Evolutionary conservation across 192 early-diverging fungal genomes (phyloP).

Genomic region (Phlyctochytrium arcticum): DNA sequence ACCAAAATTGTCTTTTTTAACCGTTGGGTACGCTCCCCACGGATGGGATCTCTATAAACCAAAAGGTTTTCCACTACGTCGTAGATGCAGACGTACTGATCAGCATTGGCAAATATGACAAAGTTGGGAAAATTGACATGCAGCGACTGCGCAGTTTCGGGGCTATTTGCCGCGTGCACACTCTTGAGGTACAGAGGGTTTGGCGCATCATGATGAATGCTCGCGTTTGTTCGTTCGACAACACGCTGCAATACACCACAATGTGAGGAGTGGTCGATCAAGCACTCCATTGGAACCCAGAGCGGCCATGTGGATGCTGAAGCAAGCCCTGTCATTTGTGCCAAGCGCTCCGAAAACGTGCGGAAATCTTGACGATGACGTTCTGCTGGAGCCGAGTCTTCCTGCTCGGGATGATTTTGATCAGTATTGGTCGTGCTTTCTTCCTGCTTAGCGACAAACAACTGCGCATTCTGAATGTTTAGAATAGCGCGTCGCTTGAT

Average conservation of each 20-base stretch:
- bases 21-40: conserved; percentile 65
- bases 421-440: no score
- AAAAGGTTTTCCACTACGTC: conserved; percentile 76
- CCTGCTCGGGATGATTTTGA: conserved; percentile 24
- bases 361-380: not conserved
- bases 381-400: not conserved
- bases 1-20: conserved; percentile 75
- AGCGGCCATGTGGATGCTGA: conserved; percentile 45
- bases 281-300: conserved; percentile 70
- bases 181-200: conserved; percentile 65
- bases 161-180: conserved; percentile 14
- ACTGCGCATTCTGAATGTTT: conserved; percentile 62
- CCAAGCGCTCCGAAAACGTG: no score
- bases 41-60: conserved; percentile 77
- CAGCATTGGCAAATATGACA: conserved; percentile 65
- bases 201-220: conserved; percentile 59
- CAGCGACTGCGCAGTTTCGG: conserved; percentile 54
- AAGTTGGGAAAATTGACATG: conserved; percentile 73
- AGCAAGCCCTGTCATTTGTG: not conserved
- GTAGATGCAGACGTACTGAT: conserved; percentile 68
- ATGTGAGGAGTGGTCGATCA: conserved; percentile 47
- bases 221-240: conserved; percentile 52
- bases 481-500: conserved; percentile 61
- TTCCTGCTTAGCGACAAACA: conserved; percentile 41
- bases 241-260: conserved; percentile 53